Evolutionary conservation across 1,284 basidiomycete species (phyloP).

Genomic region (Porogramme epimiltina): DNA sequence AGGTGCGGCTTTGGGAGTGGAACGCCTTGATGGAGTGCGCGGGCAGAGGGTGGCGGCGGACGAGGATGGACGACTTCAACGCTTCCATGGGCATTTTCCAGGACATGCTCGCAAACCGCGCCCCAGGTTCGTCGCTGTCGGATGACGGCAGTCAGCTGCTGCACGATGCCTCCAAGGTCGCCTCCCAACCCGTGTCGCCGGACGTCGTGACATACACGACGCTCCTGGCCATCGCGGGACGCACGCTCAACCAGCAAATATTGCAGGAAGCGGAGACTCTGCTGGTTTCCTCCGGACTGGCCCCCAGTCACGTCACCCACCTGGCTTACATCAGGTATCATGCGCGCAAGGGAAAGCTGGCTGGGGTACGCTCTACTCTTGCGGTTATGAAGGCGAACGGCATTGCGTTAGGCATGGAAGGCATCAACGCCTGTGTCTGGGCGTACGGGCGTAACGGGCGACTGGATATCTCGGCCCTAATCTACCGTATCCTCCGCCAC

Average conservation of each 20-base stretch:
- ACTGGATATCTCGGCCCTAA: slow-evolving; percentile 55
- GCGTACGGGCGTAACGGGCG: slow-evolving; percentile 57
- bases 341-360: slow-evolving; percentile 44
- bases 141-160: slow-evolving; percentile 2
- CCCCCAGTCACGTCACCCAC: slow-evolving; percentile 62
- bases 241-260: slow-evolving; percentile 45
- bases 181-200: slow-evolving; percentile 36
- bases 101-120: slow-evolving; percentile 51
- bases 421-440: slow-evolving; percentile 68
- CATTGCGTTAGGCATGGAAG: slow-evolving; percentile 59
- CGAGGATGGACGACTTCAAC: slow-evolving; percentile 55
- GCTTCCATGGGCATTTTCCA: slow-evolving; percentile 60
- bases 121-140: slow-evolving; percentile 45
- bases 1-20: slow-evolving; percentile 65
- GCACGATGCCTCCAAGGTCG: slow-evolving; percentile 3
- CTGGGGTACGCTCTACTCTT: slow-evolving; percentile 56
- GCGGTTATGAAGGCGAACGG: slow-evolving; percentile 50
- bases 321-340: slow-evolving; percentile 62
- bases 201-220: slow-evolving; percentile 71
- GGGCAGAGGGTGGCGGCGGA: slow-evolving; percentile 66
- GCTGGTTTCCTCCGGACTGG: slow-evolving; percentile 51
- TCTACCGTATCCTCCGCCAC: slow-evolving; percentile 66
- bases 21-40: slow-evolving; percentile 70
- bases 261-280: slow-evolving; percentile 55
- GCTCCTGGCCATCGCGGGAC: slow-evolving; percentile 62